These are phyloP conservation scores for Penicillium alfredii DNA, from an alignment of 495 filamentous ascomycete species.

Conservation along the genomic window DNA sequence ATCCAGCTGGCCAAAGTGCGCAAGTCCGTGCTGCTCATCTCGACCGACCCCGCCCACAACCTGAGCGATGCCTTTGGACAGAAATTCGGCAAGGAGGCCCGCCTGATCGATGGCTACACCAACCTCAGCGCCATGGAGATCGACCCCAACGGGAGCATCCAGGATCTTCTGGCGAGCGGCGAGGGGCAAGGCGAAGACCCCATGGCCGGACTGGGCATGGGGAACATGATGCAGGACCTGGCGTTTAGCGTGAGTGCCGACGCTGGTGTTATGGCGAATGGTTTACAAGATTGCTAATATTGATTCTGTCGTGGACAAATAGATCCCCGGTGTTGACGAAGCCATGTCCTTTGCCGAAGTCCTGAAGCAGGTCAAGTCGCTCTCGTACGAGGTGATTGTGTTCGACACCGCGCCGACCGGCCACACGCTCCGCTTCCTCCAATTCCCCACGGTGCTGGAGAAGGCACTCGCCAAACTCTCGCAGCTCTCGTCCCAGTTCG, in stretches of 20 bases:
- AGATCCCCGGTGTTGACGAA: conserved; percentile 98
- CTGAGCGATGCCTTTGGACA: conserved; percentile 96
- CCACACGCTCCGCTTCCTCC: conserved; percentile 96
- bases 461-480: conserved; percentile 96
- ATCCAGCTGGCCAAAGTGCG: conserved; percentile 97
- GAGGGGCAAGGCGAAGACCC: conserved; percentile 67
- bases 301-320: too few species aligned
- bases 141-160: conserved; percentile 95
- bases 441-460: conserved; percentile 97
- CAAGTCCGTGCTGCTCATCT: conserved; percentile 93
- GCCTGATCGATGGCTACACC: conserved; percentile 81
- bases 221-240: conserved; percentile 69
- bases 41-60: conserved; percentile 97
- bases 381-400: conserved; percentile 96
- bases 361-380: conserved; percentile 98
- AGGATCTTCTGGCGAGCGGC: conserved; percentile 80
- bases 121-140: conserved; percentile 99
- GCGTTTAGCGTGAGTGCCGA: conserved; percentile 56
- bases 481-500: conserved; percentile 88
- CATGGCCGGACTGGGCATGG: conserved; percentile 59
- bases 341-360: conserved; percentile 99
- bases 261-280: too few species aligned
- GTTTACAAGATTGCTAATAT: conserved; percentile 18
- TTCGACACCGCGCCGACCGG: conserved; percentile 99
- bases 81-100: conserved; percentile 98